phyloP scores from a whole-genome alignment of 2,329 filamentous ascomycete genomes.

The Colletotrichum australisinense region DNA sequence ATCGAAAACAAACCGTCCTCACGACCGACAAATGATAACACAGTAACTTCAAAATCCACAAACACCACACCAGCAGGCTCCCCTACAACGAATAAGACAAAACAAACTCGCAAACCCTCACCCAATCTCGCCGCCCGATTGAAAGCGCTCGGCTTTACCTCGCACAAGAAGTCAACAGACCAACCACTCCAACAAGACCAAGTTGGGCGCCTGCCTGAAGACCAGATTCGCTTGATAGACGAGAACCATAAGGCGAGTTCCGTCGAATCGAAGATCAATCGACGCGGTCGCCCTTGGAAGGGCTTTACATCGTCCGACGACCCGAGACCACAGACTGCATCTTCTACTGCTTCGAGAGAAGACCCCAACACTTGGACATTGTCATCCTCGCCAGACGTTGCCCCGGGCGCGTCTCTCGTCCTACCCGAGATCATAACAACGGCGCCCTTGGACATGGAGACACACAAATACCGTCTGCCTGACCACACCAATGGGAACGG shows the following conservation, averaged over 20 bases:
- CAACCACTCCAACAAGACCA: slow-evolving; percentile 50
- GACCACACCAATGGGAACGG: slow-evolving; percentile 77
- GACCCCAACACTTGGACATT: neutral
- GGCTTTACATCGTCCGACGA: slow-evolving; percentile 65
- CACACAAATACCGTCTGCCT: slow-evolving; percentile 79
- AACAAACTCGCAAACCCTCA: slow-evolving; percentile 66
- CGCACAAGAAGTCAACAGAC: slow-evolving; percentile 49
- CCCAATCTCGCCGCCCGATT: slow-evolving; percentile 74
- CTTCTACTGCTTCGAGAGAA: slow-evolving; percentile 8
- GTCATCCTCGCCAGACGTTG: slow-evolving; percentile 40
- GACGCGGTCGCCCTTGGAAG: slow-evolving; percentile 79
- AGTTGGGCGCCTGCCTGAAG: slow-evolving; percentile 77
- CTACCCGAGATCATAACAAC: slow-evolving; percentile 64
- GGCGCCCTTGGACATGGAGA: slow-evolving; percentile 72
- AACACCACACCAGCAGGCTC: slow-evolving; percentile 38
- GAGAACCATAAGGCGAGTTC: slow-evolving; percentile 71
- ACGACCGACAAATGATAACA: neutral
- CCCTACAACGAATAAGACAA: slow-evolving; percentile 41
- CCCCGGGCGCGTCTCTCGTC: slow-evolving; percentile 38
- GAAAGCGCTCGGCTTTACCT: slow-evolving; percentile 72
- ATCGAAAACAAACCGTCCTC: slow-evolving; percentile 32
- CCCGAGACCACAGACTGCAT: slow-evolving; percentile 40
- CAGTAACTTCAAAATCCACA: slow-evolving; percentile 5
- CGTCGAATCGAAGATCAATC: slow-evolving; percentile 63
- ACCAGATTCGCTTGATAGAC: slow-evolving; percentile 77